Percentiles rank a stretch among this genome's conserved stretches.
These are phyloP conservation scores for Calcarisporium arbuscula DNA, from an alignment of 2,329 filamentous ascomycete genomes.

Conservation along the genomic window DNA sequence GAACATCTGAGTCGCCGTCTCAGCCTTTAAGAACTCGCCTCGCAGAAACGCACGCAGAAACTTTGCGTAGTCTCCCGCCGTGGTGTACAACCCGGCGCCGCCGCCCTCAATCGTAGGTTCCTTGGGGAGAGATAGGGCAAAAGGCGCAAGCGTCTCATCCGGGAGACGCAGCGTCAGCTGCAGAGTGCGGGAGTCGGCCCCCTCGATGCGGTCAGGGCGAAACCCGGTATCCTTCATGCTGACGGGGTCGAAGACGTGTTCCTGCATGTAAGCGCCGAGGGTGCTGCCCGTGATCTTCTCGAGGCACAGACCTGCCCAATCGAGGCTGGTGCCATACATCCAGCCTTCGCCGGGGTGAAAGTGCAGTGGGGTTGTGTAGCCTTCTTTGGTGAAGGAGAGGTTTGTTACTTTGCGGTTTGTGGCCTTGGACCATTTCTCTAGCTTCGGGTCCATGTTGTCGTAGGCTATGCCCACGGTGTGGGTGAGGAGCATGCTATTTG, in stretches of 20 bases:
- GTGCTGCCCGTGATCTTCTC: conserved; percentile 30
- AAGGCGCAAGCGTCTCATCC: neutral
- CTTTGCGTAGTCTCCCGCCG: conserved; percentile 31
- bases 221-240: conserved; percentile 31
- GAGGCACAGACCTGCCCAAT: conserved; percentile 41
- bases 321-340: conserved; percentile 39
- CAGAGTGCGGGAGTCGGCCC: conserved; percentile 12
- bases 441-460: conserved; percentile 31
- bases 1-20: conserved; percentile 29
- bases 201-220: conserved; percentile 21
- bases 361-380: conserved; percentile 35
- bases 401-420: conserved; percentile 25
- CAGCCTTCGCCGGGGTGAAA: conserved; percentile 41
- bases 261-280: conserved; percentile 31
- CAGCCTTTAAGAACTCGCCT: conserved; percentile 21
- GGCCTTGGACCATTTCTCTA: conserved; percentile 32
- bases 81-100: conserved; percentile 37
- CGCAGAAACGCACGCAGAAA: conserved; percentile 28
- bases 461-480: conserved; percentile 44
- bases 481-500: conserved; percentile 34
- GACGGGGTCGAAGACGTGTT: conserved; percentile 29
- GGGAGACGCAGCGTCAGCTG: conserved; percentile 11
- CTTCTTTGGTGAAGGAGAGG: conserved; percentile 25
- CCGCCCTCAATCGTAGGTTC: conserved; percentile 33
- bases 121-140: conserved; percentile 9